These are phyloP conservation scores for Bacidia rubella DNA, from an alignment of 495 filamentous ascomycete genomes.

Conservation along the genomic window DNA sequence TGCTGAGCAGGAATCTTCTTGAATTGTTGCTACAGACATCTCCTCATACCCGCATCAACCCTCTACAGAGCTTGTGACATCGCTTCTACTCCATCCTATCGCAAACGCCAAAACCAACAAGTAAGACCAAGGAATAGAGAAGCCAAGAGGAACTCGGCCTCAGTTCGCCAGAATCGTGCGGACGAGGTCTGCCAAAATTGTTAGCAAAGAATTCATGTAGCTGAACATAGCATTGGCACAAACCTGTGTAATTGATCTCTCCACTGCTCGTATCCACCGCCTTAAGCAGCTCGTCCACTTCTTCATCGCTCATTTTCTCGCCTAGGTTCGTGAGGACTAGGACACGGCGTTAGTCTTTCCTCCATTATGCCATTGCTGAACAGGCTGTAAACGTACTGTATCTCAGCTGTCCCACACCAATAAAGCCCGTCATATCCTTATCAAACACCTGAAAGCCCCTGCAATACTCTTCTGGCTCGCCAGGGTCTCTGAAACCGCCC, in stretches of 20 bases:
- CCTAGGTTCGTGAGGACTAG: constrained; percentile 86
- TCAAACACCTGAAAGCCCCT: constrained; percentile 98
- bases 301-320: constrained; percentile 97
- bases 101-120: not conserved
- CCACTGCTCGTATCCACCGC: constrained; percentile 86
- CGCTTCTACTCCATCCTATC: not conserved
- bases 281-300: constrained; percentile 96
- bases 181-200: constrained; percentile 53
- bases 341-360: not conserved
- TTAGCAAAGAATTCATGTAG: constrained; percentile 9
- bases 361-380: not conserved
- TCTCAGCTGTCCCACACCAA: constrained; percentile 89
- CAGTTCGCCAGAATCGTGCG: constrained; percentile 90
- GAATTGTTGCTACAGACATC: no score
- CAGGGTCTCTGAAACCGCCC: constrained; percentile 93
- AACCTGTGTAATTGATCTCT: constrained; percentile 94
- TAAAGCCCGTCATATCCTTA: constrained; percentile 96
- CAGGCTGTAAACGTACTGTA: constrained; percentile 45
- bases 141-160: constrained; percentile 8
- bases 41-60: no score
- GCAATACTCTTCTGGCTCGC: constrained; percentile 95
- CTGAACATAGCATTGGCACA: constrained; percentile 10
- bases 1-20: no score
- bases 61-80: no score
- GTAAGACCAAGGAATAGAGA: constrained; percentile 15